A percentile compares a stretch with the other conserved stretches of the same genome.
These are phyloP conservation scores for Chara braunii DNA, from an alignment of 139 green algal genomes.

Conservation along the genomic window DNA sequence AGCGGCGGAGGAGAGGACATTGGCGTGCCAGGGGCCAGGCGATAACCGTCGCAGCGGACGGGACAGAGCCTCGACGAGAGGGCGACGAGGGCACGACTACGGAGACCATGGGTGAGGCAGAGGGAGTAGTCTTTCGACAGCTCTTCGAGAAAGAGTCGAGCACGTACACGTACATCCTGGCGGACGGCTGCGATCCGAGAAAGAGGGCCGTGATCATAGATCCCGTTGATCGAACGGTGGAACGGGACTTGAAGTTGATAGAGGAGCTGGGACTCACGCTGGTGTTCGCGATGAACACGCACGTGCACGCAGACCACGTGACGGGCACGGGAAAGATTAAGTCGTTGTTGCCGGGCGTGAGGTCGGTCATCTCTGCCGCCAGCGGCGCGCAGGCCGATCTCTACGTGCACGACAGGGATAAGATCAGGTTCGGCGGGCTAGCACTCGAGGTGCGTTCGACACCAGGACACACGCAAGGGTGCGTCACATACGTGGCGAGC, in stretches of 20 bases:
- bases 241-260: constrained; percentile 53
- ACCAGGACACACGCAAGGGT: constrained; percentile 57
- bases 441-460: constrained; percentile 16
- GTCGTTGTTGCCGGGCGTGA: constrained; percentile 26
- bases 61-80: too few relatives aligned
- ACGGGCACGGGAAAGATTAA: constrained; percentile 61
- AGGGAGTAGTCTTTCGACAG: constrained; percentile 50
- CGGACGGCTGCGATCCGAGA: constrained; percentile 10
- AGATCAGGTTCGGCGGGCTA: constrained; percentile 32
- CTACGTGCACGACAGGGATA: constrained; percentile 26
- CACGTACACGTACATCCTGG: constrained; percentile 64
- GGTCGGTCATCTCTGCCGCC: constrained; percentile 42
- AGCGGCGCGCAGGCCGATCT: constrained; percentile 39
- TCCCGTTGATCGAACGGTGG: constrained; percentile 53
- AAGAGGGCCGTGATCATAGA: constrained; percentile 56
- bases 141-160: constrained; percentile 49
- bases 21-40: too few relatives aligned
- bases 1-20: too few relatives aligned
- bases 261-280: constrained; percentile 53
- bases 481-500: constrained; percentile 42
- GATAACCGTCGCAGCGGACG: too few relatives aligned
- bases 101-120: neutral
- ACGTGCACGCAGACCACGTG: constrained; percentile 66
- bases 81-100: neutral
- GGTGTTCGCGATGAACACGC: constrained; percentile 54